Evolutionary conservation across 1,139 yeast genomes (phyloP).

Genomic region (Taiozyma onychis): DNA sequence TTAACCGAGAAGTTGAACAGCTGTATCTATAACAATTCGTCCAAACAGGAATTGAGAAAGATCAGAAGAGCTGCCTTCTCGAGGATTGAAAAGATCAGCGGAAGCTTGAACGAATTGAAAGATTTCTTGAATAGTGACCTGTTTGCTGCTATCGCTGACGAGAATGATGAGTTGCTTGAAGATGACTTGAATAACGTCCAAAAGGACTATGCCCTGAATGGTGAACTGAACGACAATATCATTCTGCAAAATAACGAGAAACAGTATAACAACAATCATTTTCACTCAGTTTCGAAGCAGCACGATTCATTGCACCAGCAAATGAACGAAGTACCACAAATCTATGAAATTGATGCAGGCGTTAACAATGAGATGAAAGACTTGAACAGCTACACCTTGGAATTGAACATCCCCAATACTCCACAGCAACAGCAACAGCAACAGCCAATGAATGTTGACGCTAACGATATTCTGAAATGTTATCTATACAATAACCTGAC

Average conservation of each 20-base stretch:
- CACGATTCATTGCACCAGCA: background rate
- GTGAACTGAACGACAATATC: background rate
- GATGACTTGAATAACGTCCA: background rate
- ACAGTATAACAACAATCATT: background rate
- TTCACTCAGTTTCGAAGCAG: background rate
- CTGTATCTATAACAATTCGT: conserved; percentile 7
- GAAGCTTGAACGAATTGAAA: conserved; percentile 4
- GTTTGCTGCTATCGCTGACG: conserved; percentile 1
- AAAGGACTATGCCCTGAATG: background rate
- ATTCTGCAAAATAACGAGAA: background rate
- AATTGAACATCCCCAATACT: background rate
- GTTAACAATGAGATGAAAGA: background rate
- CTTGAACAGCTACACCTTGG: background rate
- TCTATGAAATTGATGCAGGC: background rate
- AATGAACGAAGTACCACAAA: background rate
- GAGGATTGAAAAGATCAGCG: conserved; percentile 4
- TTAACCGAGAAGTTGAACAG: conserved; percentile 7
- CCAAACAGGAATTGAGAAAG: conserved; percentile 4
- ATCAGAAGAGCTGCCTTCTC: conserved; percentile 3
- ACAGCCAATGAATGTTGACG: background rate
- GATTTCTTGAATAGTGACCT: conserved; percentile 4
- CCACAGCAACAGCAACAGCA: background rate
- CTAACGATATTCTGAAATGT: conserved; percentile 5
- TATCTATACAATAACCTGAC: conserved; percentile 8
- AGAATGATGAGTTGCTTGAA: background rate